A percentile compares a stretch with the other conserved stretches of the same genome.
These are phyloP conservation scores for Penicillium paneum DNA, from an alignment of 2,329 filamentous ascomycete genomes.

Conservation along the genomic window DNA sequence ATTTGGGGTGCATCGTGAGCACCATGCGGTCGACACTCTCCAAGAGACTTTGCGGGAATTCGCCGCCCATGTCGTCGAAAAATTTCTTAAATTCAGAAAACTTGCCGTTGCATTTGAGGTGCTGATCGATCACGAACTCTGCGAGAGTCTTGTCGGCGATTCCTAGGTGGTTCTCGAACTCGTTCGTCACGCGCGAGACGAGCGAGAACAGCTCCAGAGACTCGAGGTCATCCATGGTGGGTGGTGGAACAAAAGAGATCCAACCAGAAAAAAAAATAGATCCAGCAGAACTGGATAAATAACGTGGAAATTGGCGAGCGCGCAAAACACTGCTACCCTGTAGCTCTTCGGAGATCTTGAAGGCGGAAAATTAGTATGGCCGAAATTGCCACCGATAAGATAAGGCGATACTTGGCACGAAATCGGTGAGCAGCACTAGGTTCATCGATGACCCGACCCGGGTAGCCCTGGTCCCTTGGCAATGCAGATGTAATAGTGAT, in stretches of 20 bases:
- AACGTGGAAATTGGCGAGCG: conserved; percentile 17
- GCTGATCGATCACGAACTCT: conserved; percentile 92
- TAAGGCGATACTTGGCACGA: conserved; percentile 8
- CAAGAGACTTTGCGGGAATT: conserved; percentile 79
- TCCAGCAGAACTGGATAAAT: not conserved
- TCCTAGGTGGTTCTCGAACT: conserved; percentile 90
- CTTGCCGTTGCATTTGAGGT: conserved; percentile 64
- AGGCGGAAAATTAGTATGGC: conserved; percentile 40
- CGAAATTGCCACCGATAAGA: conserved; percentile 34
- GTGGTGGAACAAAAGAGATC: conserved; percentile 2
- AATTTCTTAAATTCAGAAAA: conserved; percentile 71
- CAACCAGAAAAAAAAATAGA: not conserved
- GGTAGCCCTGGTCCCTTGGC: too few relatives aligned
- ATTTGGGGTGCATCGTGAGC: conserved; percentile 83
- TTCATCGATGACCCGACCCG: too few relatives aligned
- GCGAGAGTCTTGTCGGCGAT: conserved; percentile 91
- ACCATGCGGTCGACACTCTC: conserved; percentile 90
- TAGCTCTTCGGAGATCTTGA: conserved; percentile 9
- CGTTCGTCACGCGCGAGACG: conserved; percentile 89
- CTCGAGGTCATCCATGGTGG: conserved; percentile 79
- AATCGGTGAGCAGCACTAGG: too few relatives aligned
- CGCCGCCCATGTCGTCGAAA: conserved; percentile 73
- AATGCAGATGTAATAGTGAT: not conserved
- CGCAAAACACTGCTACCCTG: conserved; percentile 21
- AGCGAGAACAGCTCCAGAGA: conserved; percentile 90